phyloP scores from a whole-genome alignment of 2,329 filamentous ascomycete species.

The Geosmithia morbida region DNA sequence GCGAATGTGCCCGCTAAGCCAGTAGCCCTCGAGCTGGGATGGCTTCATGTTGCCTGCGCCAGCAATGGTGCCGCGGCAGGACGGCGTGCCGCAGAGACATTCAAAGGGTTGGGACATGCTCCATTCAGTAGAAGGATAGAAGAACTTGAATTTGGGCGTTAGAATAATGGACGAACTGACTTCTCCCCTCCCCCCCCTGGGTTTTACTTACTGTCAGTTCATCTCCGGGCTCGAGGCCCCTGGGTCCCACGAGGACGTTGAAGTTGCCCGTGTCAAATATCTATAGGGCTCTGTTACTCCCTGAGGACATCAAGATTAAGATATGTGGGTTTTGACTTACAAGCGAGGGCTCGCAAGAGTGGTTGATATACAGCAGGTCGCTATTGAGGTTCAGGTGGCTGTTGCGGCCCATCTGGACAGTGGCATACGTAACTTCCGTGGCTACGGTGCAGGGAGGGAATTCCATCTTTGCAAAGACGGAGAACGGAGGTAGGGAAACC shows the following conservation, averaged over 20 bases:
- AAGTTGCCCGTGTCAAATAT: conserved; percentile 45
- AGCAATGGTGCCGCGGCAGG: conserved; percentile 46
- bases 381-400: conserved; percentile 49
- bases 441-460: conserved; percentile 49
- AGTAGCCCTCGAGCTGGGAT: conserved; percentile 40
- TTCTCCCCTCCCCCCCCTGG: too few species aligned
- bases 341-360: conserved; percentile 51
- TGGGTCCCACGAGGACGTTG: conserved; percentile 42
- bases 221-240: conserved; percentile 37
- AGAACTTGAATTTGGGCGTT: conserved; percentile 32
- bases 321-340: conserved; percentile 23
- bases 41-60: conserved; percentile 47
- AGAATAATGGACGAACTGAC: too few species aligned
- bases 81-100: conserved; percentile 43
- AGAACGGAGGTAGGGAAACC: conserved; percentile 42
- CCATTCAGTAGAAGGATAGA: conserved; percentile 66
- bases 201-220: conserved; percentile 36
- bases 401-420: conserved; percentile 42
- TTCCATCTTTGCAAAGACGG: conserved; percentile 49
- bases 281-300: conserved; percentile 15
- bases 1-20: conserved; percentile 47
- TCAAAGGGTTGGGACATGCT: conserved; percentile 57
- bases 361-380: conserved; percentile 53
- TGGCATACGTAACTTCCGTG: conserved; percentile 44
- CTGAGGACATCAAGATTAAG: neutral